Percentiles rank a stretch among this genome's conserved stretches.
phyloP scores from a whole-genome alignment of 371 early-diverging fungal species.

The Mucor piriformis region DNA sequence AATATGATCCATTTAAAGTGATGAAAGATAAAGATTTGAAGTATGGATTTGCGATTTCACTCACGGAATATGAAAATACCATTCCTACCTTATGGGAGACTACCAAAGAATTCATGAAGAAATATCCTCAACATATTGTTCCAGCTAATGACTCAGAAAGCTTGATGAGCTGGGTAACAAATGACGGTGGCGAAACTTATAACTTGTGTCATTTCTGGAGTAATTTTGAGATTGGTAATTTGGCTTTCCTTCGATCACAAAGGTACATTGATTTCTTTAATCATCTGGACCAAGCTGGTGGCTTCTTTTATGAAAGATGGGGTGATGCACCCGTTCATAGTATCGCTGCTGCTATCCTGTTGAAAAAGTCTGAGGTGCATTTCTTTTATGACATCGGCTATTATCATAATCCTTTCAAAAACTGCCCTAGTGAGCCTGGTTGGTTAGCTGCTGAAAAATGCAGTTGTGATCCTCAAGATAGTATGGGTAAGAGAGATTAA shows the following conservation, averaged over 20 bases:
- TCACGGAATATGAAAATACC: conserved; percentile 78
- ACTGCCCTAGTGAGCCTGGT: conserved; percentile 69
- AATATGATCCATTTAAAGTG: conserved; percentile 89
- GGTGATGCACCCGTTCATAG: conserved; percentile 98
- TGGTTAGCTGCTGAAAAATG: conserved; percentile 58
- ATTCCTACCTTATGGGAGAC: conserved; percentile 84
- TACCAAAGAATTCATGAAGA: conserved; percentile 55
- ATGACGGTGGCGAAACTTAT: conserved; percentile 52
- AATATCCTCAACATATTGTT: conserved; percentile 51
- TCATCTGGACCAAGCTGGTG: conserved; percentile 80
- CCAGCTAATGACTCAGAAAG: conserved; percentile 35
- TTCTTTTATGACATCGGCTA: conserved; percentile 94
- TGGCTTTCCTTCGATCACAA: conserved; percentile 77
- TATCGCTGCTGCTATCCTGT: conserved; percentile 84
- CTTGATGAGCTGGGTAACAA: conserved; percentile 38
- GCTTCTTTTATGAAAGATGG: conserved; percentile 96
- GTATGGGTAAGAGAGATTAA: conserved; percentile 48
- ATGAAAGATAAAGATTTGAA: conserved; percentile 78
- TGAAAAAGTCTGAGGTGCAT: conserved; percentile 80
- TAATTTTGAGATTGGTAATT: conserved; percentile 93
- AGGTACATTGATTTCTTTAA: conserved; percentile 74
- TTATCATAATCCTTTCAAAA: conserved; percentile 68
- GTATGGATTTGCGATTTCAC: conserved; percentile 83
- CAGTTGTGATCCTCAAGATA: conserved; percentile 57
- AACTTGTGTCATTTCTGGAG: conserved; percentile 95